Percentiles rank a stretch among this genome's conserved stretches.
phyloP scores from a whole-genome alignment of 106 monocot species.

The Dendrobium nobile region DNA sequence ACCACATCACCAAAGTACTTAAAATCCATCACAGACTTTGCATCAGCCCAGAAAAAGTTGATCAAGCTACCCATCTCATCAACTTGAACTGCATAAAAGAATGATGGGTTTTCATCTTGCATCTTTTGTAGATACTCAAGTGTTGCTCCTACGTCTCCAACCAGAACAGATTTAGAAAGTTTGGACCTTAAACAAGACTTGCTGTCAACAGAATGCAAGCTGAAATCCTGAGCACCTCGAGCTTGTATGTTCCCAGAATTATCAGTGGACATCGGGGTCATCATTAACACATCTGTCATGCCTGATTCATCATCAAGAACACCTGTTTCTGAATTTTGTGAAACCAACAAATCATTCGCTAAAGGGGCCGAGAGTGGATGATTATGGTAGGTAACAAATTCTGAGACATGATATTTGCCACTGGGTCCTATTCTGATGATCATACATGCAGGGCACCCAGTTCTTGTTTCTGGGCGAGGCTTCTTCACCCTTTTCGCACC shows the following conservation, averaged over 20 bases:
- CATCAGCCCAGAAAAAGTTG: slow-evolving; percentile 71
- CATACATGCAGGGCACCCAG: slow-evolving; percentile 71
- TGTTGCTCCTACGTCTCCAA: slow-evolving; percentile 52
- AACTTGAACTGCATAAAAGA: slow-evolving; percentile 49
- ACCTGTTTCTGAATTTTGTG: slow-evolving; percentile 18
- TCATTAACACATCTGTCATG: slow-evolving; percentile 10
- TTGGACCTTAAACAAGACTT: slow-evolving; percentile 27
- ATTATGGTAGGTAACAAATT: slow-evolving; percentile 61
- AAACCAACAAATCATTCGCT: slow-evolving; percentile 22
- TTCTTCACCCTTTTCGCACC: slow-evolving; percentile 54
- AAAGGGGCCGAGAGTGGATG: slow-evolving; percentile 35
- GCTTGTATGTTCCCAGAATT: slow-evolving; percentile 15
- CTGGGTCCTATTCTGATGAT: slow-evolving; percentile 30
- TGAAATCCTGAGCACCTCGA: not conserved
- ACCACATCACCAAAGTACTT: slow-evolving; percentile 64
- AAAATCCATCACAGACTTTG: slow-evolving; percentile 55
- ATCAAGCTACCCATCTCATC: slow-evolving; percentile 45
- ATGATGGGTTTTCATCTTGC: slow-evolving; percentile 56
- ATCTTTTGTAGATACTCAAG: slow-evolving; percentile 59
- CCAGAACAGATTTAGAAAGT: slow-evolving; percentile 22
- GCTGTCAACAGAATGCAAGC: slow-evolving; percentile 5
- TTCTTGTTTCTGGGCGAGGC: slow-evolving; percentile 54
- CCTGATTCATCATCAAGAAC: slow-evolving; percentile 18
- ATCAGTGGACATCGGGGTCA: slow-evolving; percentile 5
- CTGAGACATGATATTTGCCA: slow-evolving; percentile 56